These are phyloP conservation scores for Grammothele lineata DNA, from an alignment of 768 basidiomycete species.

Conservation along the genomic window DNA sequence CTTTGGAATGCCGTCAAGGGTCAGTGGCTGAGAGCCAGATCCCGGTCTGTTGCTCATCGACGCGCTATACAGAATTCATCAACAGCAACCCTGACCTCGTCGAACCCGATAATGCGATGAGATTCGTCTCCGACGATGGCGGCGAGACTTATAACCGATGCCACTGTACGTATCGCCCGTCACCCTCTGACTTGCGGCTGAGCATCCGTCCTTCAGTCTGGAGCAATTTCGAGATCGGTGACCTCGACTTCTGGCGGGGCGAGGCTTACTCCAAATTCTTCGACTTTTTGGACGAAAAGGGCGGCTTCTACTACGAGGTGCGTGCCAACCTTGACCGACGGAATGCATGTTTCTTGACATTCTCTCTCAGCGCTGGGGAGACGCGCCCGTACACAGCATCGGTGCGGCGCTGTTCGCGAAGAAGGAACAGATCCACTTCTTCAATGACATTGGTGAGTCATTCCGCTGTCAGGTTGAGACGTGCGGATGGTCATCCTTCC, in stretches of 20 bases:
- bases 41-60: not conserved
- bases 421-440: conserved; percentile 92
- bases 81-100: conserved; percentile 43
- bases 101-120: conserved; percentile 46
- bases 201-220: conserved; percentile 37
- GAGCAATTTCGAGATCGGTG: conserved; percentile 64
- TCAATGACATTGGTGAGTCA: conserved; percentile 79
- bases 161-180: conserved; percentile 37
- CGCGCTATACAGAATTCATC: conserved; percentile 41
- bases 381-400: conserved; percentile 79
- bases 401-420: conserved; percentile 85
- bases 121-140: conserved; percentile 52
- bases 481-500: not conserved
- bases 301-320: conserved; percentile 60
- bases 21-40: conserved; percentile 21
- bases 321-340: not conserved
- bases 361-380: conserved; percentile 74
- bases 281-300: conserved; percentile 48
- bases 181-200: not conserved
- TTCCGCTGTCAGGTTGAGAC: too few relatives aligned
- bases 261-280: conserved; percentile 58
- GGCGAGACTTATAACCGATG: conserved; percentile 57
- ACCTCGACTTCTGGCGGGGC: conserved; percentile 52
- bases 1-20: conserved; percentile 71
- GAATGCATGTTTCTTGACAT: not conserved